Base-by-base conservation (phyloP, 306 rosid genomes). In the Abrus pulchellus region DNA sequence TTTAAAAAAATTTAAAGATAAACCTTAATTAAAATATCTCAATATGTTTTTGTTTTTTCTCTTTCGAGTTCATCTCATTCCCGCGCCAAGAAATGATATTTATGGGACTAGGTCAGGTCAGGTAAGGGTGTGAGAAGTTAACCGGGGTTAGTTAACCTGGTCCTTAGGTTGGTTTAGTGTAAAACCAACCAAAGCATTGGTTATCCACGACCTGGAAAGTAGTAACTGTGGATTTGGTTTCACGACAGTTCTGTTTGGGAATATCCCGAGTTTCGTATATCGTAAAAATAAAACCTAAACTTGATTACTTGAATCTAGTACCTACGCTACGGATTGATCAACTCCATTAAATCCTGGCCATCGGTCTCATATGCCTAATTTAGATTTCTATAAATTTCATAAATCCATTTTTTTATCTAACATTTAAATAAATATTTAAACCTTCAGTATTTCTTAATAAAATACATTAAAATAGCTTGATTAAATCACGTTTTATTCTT, bases 121-220 rank as follows among this genome's bases (percentile, higher is more conserved):
- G 34, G 52, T 60, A 54, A 7, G 29, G 40, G 61, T 5, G 71
- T 34, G 1, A 77, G 53, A 14, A 54, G 65, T 52, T 44, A 80
- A 84, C 92, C 36, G 74, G 60, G 85, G 88, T 89, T 59, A 80
- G 66, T 52, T 83, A 83, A 83, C 76, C 83, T 14, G 57, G n/a
- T 30, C 40, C 13, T 27, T 12, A 36, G 40, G 40, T 36, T 36
- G 40, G 40, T 36, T 36, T 34, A 20, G 20, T 20, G 20, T 20
- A 29, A 57, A 69, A 44, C 60, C 44, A 20, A n/a, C 69, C 32
- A n/a, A 20, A 64, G 14, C 50, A 40, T 43, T 7, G 63, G 70
- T 57, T 47, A 43, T 30, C 47, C 56, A 44, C 12, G 12, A 20
- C 67, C 41, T 56, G 45, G 63, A 27, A 50, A 56, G 52, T 40